Conservation (phyloP, 1,284 basidiomycete genomes). For the Phellopilus nigrolimitatus region DNA sequence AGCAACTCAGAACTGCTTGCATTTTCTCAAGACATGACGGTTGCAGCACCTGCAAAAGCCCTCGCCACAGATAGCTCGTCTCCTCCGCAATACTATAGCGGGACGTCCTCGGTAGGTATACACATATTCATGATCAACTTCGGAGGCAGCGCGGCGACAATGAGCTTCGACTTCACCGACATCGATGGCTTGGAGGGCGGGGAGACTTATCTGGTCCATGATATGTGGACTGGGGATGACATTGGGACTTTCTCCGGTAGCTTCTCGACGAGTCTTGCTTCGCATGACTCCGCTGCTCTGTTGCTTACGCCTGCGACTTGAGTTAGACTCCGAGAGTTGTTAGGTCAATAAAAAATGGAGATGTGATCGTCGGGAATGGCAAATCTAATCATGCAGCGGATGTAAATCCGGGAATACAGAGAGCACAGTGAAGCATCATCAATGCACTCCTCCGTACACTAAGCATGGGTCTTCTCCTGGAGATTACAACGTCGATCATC, state of each 20-base stretch:
- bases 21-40: conserved; percentile 45
- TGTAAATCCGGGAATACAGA: too few relatives aligned
- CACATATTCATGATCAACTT: conserved; percentile 55
- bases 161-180: conserved; percentile 41
- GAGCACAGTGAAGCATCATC: too few relatives aligned
- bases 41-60: conserved; percentile 44
- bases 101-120: conserved; percentile 42
- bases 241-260: conserved; percentile 38
- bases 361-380: too few relatives aligned
- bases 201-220: conserved; percentile 41
- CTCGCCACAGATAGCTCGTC: conserved; percentile 39
- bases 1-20: conserved; percentile 49
- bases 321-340: too few relatives aligned
- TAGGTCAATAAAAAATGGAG: too few relatives aligned
- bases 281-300: conserved; percentile 50
- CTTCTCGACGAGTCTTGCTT: conserved; percentile 38
- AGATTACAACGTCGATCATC: background rate
- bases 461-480: too few relatives aligned
- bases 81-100: conserved; percentile 48
- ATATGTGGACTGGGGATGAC: conserved; percentile 50
- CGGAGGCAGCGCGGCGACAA: conserved; percentile 34
- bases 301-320: conserved; percentile 29
- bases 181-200: conserved; percentile 39
- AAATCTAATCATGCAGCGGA: too few relatives aligned
- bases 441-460: too few relatives aligned